A percentile compares a stretch with the other conserved stretches of the same genome.
These are phyloP conservation scores for Gastrodia elata DNA, from an alignment of 106 monocot species.

Conservation along the genomic window DNA sequence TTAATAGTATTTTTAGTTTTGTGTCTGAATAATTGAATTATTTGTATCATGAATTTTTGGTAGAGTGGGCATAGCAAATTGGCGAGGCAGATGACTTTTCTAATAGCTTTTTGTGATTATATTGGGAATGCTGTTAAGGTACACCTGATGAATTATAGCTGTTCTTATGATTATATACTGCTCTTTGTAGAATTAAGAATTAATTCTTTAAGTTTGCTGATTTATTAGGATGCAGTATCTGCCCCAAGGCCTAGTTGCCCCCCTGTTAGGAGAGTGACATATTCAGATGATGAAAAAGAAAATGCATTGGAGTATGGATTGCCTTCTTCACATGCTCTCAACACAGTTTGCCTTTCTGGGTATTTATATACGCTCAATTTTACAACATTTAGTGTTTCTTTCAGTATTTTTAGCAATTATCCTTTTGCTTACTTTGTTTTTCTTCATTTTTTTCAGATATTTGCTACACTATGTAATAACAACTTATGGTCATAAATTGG, in stretches of 20 bases:
- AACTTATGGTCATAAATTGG: constrained; percentile 20
- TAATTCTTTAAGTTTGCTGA: too few relatives aligned
- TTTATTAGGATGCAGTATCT: constrained; percentile 38
- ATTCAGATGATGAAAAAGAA: constrained; percentile 39
- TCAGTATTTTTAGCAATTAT: not conserved
- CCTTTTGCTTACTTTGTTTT: not conserved
- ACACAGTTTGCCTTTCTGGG: constrained; percentile 66
- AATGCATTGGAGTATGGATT: constrained; percentile 59
- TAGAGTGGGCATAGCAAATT: constrained; percentile 87
- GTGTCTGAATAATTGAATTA: constrained; percentile 4
- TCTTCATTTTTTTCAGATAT: constrained; percentile 33
- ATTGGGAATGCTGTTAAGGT: constrained; percentile 83
- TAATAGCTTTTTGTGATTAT: constrained; percentile 93
- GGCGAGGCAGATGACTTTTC: constrained; percentile 67
- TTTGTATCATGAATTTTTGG: constrained; percentile 6
- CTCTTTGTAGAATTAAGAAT: not conserved
- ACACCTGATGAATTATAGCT: not conserved
- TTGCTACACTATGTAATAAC: constrained; percentile 54
- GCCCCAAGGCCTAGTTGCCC: constrained; percentile 55
- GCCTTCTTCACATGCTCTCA: constrained; percentile 65
- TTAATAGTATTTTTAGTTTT: not conserved
- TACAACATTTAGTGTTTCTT: not conserved
- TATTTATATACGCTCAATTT: not conserved
- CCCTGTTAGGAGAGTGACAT: constrained; percentile 42
- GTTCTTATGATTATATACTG: not conserved